Conservation (phyloP, 2,329 filamentous ascomycete species). For the Cucurbitaria berberidis region DNA sequence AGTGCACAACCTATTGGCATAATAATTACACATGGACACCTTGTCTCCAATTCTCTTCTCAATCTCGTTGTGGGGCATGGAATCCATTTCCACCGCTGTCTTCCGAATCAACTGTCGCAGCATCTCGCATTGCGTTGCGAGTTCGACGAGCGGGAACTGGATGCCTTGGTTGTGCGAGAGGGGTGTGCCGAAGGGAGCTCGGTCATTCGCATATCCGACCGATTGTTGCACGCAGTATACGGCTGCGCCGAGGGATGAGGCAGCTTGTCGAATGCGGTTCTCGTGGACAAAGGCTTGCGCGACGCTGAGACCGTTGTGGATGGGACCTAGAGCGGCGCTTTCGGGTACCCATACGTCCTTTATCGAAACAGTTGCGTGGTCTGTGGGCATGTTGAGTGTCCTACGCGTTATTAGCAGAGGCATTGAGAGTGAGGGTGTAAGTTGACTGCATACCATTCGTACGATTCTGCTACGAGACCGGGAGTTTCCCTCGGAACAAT, state of each 20-base stretch:
- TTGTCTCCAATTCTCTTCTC: conserved; percentile 66
- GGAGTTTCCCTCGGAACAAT: conserved; percentile 61
- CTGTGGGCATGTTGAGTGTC: conserved; percentile 71
- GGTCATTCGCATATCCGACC: conserved; percentile 61
- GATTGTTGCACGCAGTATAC: conserved; percentile 65
- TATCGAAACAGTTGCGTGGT: conserved; percentile 66
- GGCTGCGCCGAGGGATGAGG: conserved; percentile 65
- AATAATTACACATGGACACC: conserved; percentile 71
- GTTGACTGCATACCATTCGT: conserved; percentile 57
- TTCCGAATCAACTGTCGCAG: conserved; percentile 65
- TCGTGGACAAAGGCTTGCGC: conserved; percentile 71
- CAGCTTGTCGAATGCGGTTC: conserved; percentile 69
- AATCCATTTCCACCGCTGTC: conserved; percentile 68
- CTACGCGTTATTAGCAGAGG: conserved; percentile 24
- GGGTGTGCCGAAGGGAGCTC: conserved; percentile 63
- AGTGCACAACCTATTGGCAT: conserved; percentile 65
- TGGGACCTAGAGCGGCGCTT: conserved; percentile 58
- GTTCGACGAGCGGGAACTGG: conserved; percentile 68
- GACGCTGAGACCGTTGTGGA: conserved; percentile 63
- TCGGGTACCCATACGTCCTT: conserved; percentile 64
- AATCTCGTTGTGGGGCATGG: conserved; percentile 60
- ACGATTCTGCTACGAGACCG: conserved; percentile 62
- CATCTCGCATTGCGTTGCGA: conserved; percentile 68
- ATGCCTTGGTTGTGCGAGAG: conserved; percentile 67
- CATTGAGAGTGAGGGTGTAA: background rate